Conservation (phyloP, 2,329 filamentous ascomycete genomes). For the Pleurostoma richardsiae region DNA sequence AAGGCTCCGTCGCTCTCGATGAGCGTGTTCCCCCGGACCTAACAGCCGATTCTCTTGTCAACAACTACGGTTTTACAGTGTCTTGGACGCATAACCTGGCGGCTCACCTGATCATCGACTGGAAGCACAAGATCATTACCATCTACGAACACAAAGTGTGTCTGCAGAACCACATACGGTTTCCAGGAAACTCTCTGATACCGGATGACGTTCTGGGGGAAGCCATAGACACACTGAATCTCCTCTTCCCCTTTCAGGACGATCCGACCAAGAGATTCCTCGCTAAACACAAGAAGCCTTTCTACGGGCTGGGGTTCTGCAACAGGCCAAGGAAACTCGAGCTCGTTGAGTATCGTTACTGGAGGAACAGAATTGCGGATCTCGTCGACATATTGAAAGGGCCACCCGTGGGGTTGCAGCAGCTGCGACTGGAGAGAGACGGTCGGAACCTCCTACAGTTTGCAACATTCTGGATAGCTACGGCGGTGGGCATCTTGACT, state of each 20-base stretch:
- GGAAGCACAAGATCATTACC: constrained; percentile 11
- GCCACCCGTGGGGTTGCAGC: constrained; percentile 6
- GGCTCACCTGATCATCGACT: constrained; percentile 13
- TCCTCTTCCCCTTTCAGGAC: constrained; percentile 13
- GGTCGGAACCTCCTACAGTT: constrained; percentile 8
- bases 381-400: constrained; percentile 4
- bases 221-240: constrained; percentile 14
- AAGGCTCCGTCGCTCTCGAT: no score
- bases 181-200: background rate
- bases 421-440: constrained; percentile 6
- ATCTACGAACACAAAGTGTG: constrained; percentile 16
- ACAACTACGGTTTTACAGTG: constrained; percentile 7
- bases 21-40: no score
- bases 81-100: constrained; percentile 14
- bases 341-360: background rate
- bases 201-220: constrained; percentile 11
- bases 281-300: constrained; percentile 7
- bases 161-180: constrained; percentile 10
- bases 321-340: background rate
- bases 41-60: background rate
- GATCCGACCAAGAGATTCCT: constrained; percentile 7
- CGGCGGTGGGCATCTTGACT: constrained; percentile 4
- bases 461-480: constrained; percentile 8
- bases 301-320: constrained; percentile 5
- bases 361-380: background rate